Percentiles rank a stretch among this genome's conserved stretches.
Evolutionary conservation across 148 eudicot species (phyloP).

Genomic region (Nepenthes mirabilis): DNA sequence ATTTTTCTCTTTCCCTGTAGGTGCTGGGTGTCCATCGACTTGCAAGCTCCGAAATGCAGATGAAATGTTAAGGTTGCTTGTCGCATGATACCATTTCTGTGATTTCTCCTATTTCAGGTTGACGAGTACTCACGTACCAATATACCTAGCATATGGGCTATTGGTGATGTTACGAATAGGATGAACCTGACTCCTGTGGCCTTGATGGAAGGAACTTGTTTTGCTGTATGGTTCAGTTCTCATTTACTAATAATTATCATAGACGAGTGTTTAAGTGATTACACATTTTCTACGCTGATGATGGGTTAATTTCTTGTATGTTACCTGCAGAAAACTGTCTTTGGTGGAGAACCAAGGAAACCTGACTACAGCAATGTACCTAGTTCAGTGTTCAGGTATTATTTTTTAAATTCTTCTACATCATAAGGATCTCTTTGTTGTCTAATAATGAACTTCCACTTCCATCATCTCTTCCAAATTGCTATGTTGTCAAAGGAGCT

Average conservation of each 20-base stretch:
- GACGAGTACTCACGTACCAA: conserved; percentile 71
- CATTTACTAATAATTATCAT: neutral
- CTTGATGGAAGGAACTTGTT: conserved; percentile 90
- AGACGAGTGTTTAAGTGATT: neutral
- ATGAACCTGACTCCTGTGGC: conserved; percentile 94
- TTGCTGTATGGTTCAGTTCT: conserved; percentile 51
- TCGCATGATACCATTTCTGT: neutral
- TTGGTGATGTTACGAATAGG: conserved; percentile 97
- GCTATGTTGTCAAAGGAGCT: too few species aligned
- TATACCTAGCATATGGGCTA: conserved; percentile 89
- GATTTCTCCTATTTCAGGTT: conserved; percentile 38
- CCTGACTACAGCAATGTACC: conserved; percentile 68
- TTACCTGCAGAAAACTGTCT: conserved; percentile 64
- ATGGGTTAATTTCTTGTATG: neutral
- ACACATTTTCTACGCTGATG: neutral
- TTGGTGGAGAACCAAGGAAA: conserved; percentile 62
- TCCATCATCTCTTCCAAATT: neutral
- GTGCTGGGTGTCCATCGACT: too few species aligned
- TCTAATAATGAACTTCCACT: neutral
- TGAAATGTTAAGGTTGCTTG: neutral
- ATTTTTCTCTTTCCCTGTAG: too few species aligned
- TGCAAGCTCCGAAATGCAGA: neutral
- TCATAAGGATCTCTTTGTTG: neutral
- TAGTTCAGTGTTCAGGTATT: conserved; percentile 79
- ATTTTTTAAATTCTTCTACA: too few species aligned